Percentiles rank a stretch among this genome's conserved stretches.
phyloP scores from a whole-genome alignment of 345 rosid genomes.

The Acer campestre region DNA sequence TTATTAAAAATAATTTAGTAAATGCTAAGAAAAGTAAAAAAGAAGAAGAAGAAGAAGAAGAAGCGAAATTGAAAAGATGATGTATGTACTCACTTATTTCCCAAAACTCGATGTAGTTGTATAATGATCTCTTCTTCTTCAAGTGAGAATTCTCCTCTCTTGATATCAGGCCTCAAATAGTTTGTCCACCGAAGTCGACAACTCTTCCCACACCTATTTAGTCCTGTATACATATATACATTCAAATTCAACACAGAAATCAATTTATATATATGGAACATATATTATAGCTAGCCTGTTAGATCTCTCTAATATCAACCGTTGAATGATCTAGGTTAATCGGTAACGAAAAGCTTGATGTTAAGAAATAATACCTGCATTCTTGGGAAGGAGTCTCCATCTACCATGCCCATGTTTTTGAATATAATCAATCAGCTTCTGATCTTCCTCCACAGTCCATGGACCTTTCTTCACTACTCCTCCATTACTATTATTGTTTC shows the following conservation, averaged over 20 bases:
- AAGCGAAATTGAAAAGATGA: not conserved
- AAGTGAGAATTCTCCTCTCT: slow-evolving; percentile 69
- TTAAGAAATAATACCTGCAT: slow-evolving; percentile 55
- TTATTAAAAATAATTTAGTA: not conserved
- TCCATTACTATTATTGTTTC: slow-evolving; percentile 15
- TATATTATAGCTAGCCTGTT: too few relatives aligned
- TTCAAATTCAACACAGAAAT: too few relatives aligned
- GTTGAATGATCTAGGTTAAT: too few relatives aligned
- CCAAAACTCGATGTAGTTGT: slow-evolving; percentile 70
- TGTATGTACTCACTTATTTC: slow-evolving; percentile 61
- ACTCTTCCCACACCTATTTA: slow-evolving; percentile 84
- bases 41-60: too few relatives aligned
- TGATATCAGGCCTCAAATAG: slow-evolving; percentile 85
- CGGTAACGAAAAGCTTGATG: not conserved
- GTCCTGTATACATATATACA: slow-evolving; percentile 23
- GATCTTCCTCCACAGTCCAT: slow-evolving; percentile 90
- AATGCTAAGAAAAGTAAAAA: not conserved
- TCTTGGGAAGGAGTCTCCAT: slow-evolving; percentile 80
- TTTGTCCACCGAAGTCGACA: slow-evolving; percentile 90
- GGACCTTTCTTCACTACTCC: slow-evolving; percentile 81
- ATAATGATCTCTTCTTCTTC: slow-evolving; percentile 84
- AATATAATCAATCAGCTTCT: slow-evolving; percentile 61
- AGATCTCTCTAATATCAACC: too few relatives aligned
- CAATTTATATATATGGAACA: too few relatives aligned
- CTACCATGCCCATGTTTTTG: slow-evolving; percentile 73